These are phyloP conservation scores for Syzygium malaccense DNA, from an alignment of 441 rosid species.

Conservation along the genomic window DNA sequence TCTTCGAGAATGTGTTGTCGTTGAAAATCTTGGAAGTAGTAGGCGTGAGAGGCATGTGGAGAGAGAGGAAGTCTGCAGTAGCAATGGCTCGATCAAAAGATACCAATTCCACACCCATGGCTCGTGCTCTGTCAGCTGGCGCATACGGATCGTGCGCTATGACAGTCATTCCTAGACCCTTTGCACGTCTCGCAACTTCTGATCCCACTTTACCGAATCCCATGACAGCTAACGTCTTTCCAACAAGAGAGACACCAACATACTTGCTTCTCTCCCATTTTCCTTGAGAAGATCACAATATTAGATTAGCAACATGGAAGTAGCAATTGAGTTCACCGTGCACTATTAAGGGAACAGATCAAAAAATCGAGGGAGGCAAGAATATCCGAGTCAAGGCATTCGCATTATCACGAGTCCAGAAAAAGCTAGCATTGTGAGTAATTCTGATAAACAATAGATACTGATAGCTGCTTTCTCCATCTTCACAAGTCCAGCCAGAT, in stretches of 20 bases:
- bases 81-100: constrained; percentile 74
- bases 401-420: not conserved
- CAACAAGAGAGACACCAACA: constrained; percentile 94
- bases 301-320: not conserved
- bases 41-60: constrained; percentile 96
- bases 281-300: constrained; percentile 24
- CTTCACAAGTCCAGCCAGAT: not conserved
- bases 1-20: constrained; percentile 74
- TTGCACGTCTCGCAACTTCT: constrained; percentile 89
- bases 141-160: constrained; percentile 97
- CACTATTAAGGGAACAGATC: not conserved
- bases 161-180: constrained; percentile 96
- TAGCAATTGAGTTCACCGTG: not conserved
- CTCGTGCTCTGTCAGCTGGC: constrained; percentile 88
- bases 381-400: not conserved
- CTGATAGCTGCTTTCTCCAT: not conserved
- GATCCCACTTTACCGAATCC: constrained; percentile 99
- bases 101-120: constrained; percentile 81
- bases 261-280: constrained; percentile 93
- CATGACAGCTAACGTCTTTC: constrained; percentile 84
- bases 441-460: not conserved
- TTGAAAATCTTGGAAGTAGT: constrained; percentile 69
- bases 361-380: not conserved
- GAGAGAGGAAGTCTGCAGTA: constrained; percentile 80
- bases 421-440: not conserved